Conservation (phyloP, 2,329 filamentous ascomycete species). For the Elsinoe australis region DNA sequence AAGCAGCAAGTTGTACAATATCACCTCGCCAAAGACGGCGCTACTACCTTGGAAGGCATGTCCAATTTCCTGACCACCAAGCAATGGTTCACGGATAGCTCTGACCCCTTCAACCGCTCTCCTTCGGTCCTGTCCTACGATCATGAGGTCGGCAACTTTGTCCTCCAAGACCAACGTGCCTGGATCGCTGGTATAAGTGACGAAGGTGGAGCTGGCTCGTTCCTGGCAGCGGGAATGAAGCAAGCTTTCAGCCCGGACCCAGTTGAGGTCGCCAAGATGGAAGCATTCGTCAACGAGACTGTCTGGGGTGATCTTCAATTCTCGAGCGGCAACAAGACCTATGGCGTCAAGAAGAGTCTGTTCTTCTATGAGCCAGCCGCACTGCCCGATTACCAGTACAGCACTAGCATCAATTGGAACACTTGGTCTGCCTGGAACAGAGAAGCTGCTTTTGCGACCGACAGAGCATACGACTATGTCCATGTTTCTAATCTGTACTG, state of each 20-base stretch:
- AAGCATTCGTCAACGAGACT: constrained; percentile 47
- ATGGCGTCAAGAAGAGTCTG: constrained; percentile 47
- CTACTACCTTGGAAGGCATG: constrained; percentile 40
- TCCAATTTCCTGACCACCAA: constrained; percentile 49
- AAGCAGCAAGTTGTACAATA: constrained; percentile 51
- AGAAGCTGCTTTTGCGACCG: constrained; percentile 38
- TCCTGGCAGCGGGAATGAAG: constrained; percentile 50
- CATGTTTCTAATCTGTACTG: constrained; percentile 51
- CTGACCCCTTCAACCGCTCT: constrained; percentile 48
- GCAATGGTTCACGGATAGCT: constrained; percentile 45
- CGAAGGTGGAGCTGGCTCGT: constrained; percentile 52
- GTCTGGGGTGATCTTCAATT: constrained; percentile 46
- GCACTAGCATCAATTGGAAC: constrained; percentile 40
- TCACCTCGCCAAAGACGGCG: constrained; percentile 44
- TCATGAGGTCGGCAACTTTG: constrained; percentile 28
- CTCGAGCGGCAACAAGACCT: constrained; percentile 29
- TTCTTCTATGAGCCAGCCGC: constrained; percentile 50
- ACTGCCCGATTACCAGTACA: constrained; percentile 41
- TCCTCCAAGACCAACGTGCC: constrained; percentile 42
- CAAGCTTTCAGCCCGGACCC: constrained; percentile 45
- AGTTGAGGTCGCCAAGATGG: constrained; percentile 46
- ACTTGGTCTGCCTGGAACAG: constrained; percentile 48
- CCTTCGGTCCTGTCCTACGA: constrained; percentile 54
- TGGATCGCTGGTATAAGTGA: constrained; percentile 56
- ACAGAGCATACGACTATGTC: constrained; percentile 53